Evolutionary conservation across 805 yeast species (phyloP).

Genomic region (Starmerella sp.): DNA sequence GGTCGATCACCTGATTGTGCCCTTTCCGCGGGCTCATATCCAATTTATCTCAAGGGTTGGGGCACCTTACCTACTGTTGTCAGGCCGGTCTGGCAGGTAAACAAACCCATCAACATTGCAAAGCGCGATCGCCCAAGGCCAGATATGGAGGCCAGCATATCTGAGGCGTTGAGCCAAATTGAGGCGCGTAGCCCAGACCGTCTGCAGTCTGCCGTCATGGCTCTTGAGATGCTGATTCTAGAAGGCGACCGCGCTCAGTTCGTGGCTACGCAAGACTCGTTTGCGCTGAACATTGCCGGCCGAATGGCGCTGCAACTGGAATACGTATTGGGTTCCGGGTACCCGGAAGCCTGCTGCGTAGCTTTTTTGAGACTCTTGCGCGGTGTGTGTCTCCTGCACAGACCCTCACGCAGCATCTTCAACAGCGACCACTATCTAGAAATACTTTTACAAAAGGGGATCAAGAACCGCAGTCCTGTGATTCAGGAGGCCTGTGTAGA

Average conservation of each 20-base stretch:
- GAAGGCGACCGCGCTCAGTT: conserved; percentile 28
- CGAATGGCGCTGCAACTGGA: conserved; percentile 24
- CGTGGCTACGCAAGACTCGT: conserved; percentile 39
- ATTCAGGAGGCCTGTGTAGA: conserved; percentile 38
- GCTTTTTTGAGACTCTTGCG: conserved; percentile 33
- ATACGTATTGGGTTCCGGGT: neutral
- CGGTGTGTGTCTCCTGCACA: conserved; percentile 52
- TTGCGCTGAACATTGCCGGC: conserved; percentile 41
- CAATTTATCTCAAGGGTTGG: neutral
- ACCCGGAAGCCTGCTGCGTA: conserved; percentile 6
- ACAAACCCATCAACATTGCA: neutral
- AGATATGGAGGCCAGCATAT: neutral
- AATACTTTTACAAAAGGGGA: conserved; percentile 8
- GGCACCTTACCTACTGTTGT: neutral
- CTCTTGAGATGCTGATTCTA: conserved; percentile 7
- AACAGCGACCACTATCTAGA: conserved; percentile 31
- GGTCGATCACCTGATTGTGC: too few relatives aligned
- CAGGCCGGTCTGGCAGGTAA: neutral
- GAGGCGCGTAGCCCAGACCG: conserved; percentile 8
- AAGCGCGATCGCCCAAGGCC: neutral
- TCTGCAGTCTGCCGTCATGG: neutral
- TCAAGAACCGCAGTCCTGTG: conserved; percentile 7
- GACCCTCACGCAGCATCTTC: conserved; percentile 42
- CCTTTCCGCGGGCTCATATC: too few relatives aligned
- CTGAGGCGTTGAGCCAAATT: conserved; percentile 2